Conservation (phyloP, 305 asterid species). For the Fraxinus velutina region DNA sequence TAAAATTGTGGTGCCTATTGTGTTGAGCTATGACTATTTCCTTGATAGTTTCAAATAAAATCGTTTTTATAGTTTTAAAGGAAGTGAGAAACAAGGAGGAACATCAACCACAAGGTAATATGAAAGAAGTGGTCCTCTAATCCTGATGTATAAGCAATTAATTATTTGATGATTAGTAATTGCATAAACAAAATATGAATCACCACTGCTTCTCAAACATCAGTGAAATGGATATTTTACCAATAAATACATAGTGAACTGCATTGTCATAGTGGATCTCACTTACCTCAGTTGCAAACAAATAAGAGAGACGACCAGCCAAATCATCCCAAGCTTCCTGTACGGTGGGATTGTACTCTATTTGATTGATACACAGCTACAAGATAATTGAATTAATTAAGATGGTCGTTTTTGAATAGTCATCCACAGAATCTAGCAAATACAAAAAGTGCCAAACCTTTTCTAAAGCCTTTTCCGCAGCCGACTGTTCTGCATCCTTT, state of each 20-base stretch:
- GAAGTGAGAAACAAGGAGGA: background rate
- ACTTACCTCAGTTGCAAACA: constrained; percentile 76
- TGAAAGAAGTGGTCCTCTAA: background rate
- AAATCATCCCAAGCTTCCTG: constrained; percentile 78
- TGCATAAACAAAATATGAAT: background rate
- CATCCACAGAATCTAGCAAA: constrained; percentile 15
- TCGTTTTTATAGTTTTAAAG: background rate
- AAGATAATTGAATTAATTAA: constrained; percentile 16
- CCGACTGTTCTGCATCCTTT: constrained; percentile 92
- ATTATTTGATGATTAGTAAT: background rate
- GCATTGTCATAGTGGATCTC: background rate
- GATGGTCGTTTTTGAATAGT: constrained; percentile 13
- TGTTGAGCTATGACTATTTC: background rate
- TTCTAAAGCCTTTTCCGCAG: constrained; percentile 82
- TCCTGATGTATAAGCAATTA: background rate
- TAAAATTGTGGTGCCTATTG: background rate
- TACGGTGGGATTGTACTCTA: constrained; percentile 56
- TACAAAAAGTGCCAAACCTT: constrained; percentile 43
- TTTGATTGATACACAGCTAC: constrained; percentile 69
- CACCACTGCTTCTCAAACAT: background rate
- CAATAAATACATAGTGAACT: background rate
- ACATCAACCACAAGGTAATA: background rate
- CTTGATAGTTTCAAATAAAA: background rate
- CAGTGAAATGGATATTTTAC: background rate
- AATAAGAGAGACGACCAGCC: constrained; percentile 53